phyloP scores from a whole-genome alignment of 108 stramenopile genomes.

The Cyclotella cryptica region DNA sequence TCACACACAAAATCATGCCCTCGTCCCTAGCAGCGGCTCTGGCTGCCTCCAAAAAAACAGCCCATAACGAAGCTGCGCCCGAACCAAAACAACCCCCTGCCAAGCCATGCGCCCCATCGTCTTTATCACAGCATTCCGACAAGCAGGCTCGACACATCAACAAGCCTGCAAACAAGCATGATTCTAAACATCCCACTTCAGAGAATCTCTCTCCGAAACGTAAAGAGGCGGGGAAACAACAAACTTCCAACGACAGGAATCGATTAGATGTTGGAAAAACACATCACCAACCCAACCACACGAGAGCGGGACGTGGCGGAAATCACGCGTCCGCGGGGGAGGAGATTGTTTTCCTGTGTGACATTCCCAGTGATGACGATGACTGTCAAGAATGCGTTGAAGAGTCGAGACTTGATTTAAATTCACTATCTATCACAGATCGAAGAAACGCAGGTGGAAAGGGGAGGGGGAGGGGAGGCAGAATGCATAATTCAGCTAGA shows the following conservation, averaged over 20 bases:
- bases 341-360: slow-evolving; percentile 12
- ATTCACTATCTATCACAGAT: background rate
- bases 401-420: background rate
- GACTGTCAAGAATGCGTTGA: background rate
- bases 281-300: background rate
- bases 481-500: background rate
- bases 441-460: background rate
- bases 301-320: no score
- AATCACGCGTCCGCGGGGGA: background rate
- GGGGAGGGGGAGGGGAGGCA: background rate
- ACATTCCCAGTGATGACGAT: slow-evolving; percentile 9
- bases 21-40: slow-evolving; percentile 15
- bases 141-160: background rate
- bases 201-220: background rate
- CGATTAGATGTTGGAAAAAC: background rate
- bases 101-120: background rate
- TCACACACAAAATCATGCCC: background rate
- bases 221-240: background rate
- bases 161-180: background rate
- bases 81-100: background rate
- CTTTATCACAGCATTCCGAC: background rate
- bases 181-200: background rate
- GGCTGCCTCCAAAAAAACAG: slow-evolving; percentile 11
- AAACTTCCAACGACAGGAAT: background rate
- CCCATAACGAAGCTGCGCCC: background rate